phyloP scores from a whole-genome alignment of 2,329 filamentous ascomycete genomes.

The Alternaria sp. region DNA sequence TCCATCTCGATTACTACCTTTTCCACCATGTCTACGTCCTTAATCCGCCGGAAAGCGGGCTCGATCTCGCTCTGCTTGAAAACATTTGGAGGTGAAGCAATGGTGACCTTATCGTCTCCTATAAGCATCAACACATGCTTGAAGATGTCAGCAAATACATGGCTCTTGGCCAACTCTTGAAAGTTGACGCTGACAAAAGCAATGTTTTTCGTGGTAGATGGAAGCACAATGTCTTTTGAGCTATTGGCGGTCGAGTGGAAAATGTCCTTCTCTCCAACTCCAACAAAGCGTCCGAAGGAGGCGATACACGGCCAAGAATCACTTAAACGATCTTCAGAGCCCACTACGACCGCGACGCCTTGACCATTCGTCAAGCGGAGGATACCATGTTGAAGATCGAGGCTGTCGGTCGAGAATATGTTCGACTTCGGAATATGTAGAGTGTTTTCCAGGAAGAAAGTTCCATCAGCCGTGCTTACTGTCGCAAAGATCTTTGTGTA shows the following conservation, averaged over 20 bases:
- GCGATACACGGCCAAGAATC: constrained; percentile 38
- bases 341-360: constrained; percentile 49
- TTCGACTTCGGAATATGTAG: constrained; percentile 27
- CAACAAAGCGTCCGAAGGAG: constrained; percentile 42
- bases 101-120: not conserved
- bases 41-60: constrained; percentile 25
- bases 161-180: constrained; percentile 8
- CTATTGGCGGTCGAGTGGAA: constrained; percentile 9
- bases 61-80: constrained; percentile 23
- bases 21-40: constrained; percentile 13
- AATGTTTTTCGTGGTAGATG: constrained; percentile 6
- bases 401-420: constrained; percentile 27
- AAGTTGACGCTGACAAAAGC: constrained; percentile 12
- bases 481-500: constrained; percentile 17
- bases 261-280: constrained; percentile 22
- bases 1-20: constrained; percentile 19
- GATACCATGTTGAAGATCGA: constrained; percentile 10
- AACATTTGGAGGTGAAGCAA: not conserved
- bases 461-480: constrained; percentile 19
- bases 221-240: constrained; percentile 4
- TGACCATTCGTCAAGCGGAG: constrained; percentile 23
- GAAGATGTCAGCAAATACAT: constrained; percentile 4
- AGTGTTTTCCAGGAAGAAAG: constrained; percentile 7
- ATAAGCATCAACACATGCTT: constrained; percentile 3
- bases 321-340: constrained; percentile 33